These are phyloP conservation scores for Candida montana DNA, from an alignment of 805 yeast species.

Conservation along the genomic window DNA sequence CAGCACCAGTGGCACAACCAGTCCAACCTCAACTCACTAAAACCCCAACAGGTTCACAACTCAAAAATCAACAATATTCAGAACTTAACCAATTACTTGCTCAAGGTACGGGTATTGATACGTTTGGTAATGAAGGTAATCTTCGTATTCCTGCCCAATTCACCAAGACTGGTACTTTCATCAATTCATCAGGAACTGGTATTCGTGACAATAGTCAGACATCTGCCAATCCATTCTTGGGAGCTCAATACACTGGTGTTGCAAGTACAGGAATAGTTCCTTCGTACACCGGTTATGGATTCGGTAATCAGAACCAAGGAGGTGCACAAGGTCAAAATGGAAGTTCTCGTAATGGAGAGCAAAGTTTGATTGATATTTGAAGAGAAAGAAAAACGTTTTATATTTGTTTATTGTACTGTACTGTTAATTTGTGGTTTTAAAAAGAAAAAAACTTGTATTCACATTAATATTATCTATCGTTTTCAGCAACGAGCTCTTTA, in stretches of 20 bases:
- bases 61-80: slow-evolving; percentile 52
- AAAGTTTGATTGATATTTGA: slow-evolving; percentile 26
- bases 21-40: slow-evolving; percentile 33
- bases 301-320: slow-evolving; percentile 62
- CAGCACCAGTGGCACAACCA: slow-evolving; percentile 14
- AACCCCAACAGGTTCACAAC: slow-evolving; percentile 48
- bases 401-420: too few relatives aligned
- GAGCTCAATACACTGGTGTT: slow-evolving; percentile 68
- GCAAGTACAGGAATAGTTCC: slow-evolving; percentile 66
- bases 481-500: slow-evolving; percentile 22
- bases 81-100: slow-evolving; percentile 77
- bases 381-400: background rate
- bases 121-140: slow-evolving; percentile 85
- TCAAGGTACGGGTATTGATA: slow-evolving; percentile 87
- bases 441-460: background rate
- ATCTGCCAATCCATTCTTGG: slow-evolving; percentile 38
- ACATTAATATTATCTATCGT: slow-evolving; percentile 14
- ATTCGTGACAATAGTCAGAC: slow-evolving; percentile 27
- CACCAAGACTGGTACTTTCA: slow-evolving; percentile 72
- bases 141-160: slow-evolving; percentile 89
- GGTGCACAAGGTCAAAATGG: slow-evolving; percentile 16
- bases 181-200: slow-evolving; percentile 88
- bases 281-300: slow-evolving; percentile 89
- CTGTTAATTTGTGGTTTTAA: too few relatives aligned
- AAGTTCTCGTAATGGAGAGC: slow-evolving; percentile 17